These are phyloP conservation scores for Barnettozyma sp. DNA, from an alignment of 805 yeast species.

Conservation along the genomic window DNA sequence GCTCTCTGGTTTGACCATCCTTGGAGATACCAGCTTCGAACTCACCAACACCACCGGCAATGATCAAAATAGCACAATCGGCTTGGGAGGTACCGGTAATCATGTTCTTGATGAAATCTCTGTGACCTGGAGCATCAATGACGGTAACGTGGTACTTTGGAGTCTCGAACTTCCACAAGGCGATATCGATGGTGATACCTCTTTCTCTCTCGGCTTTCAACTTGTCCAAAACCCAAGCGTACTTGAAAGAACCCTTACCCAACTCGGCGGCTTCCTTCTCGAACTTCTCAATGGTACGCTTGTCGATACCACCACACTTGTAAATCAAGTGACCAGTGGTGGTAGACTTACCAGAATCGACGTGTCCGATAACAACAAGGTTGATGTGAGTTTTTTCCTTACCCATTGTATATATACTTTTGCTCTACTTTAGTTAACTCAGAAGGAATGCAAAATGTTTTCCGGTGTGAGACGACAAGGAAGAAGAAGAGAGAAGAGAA, in stretches of 20 bases:
- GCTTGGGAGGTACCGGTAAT: conserved; percentile 95
- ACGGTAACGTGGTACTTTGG: conserved; percentile 91
- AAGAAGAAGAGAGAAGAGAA: conserved; percentile 7
- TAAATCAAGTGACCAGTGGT: conserved; percentile 95
- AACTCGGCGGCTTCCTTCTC: conserved; percentile 94
- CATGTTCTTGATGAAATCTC: conserved; percentile 95
- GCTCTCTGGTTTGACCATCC: conserved; percentile 98
- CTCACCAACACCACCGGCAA: conserved; percentile 93
- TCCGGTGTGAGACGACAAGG: conserved; percentile 32
- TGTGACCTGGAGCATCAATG: conserved; percentile 94
- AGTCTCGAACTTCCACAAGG: conserved; percentile 94
- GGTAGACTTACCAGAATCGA: conserved; percentile 98
- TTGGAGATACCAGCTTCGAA: conserved; percentile 95
- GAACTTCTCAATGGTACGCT: conserved; percentile 89
- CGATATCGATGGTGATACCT: conserved; percentile 95
- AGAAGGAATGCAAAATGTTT: conserved; percentile 31
- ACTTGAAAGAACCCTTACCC: conserved; percentile 97
- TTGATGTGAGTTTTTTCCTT: conserved; percentile 89
- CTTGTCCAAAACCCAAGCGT: conserved; percentile 96
- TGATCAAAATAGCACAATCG: conserved; percentile 86
- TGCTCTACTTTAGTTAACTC: conserved; percentile 21
- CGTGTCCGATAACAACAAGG: conserved; percentile 98
- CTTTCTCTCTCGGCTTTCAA: conserved; percentile 96
- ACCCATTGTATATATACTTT: no score
- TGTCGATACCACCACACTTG: conserved; percentile 80